Evolutionary conservation across 345 rosid genomes (phyloP).

Genomic region (Punica granatum): DNA sequence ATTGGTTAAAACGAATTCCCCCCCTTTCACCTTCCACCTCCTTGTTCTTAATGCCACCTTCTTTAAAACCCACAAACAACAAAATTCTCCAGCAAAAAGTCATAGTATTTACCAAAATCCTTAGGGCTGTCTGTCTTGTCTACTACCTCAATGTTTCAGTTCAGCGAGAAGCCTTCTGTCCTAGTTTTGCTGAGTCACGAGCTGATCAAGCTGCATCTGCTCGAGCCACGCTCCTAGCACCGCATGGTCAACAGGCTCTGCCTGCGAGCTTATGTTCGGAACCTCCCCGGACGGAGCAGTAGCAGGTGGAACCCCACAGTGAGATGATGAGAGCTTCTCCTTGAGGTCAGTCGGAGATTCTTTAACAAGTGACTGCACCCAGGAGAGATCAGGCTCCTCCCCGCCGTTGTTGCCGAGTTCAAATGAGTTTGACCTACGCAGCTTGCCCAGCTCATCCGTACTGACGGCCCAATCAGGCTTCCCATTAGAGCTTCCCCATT

Average conservation of each 20-base stretch:
- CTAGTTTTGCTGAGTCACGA: slow-evolving; percentile 81
- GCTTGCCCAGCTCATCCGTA: slow-evolving; percentile 42
- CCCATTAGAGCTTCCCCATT: slow-evolving; percentile 85
- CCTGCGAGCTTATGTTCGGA: slow-evolving; percentile 28
- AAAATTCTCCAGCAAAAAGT: slow-evolving; percentile 15
- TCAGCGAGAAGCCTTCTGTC: slow-evolving; percentile 2
- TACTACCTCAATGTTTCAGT: slow-evolving; percentile 22
- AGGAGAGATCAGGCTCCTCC: slow-evolving; percentile 83
- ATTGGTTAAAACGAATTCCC: slow-evolving; percentile 38
- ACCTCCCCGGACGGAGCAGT: slow-evolving; percentile 26
- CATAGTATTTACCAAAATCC: slow-evolving; percentile 45
- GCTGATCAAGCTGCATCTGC: slow-evolving; percentile 89
- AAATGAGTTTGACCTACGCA: slow-evolving; percentile 39
- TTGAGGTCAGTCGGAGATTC: slow-evolving; percentile 59
- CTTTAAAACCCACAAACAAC: slow-evolving; percentile 23
- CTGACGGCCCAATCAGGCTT: slow-evolving; percentile 64
- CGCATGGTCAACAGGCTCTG: slow-evolving; percentile 49
- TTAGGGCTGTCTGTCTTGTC: slow-evolving; percentile 17
- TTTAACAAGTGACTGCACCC: slow-evolving; percentile 83
- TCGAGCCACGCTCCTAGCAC: slow-evolving; percentile 73
- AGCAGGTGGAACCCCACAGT: slow-evolving; percentile 21
- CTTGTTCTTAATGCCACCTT: slow-evolving; percentile 16
- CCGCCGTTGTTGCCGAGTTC: slow-evolving; percentile 39
- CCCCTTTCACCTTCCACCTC: slow-evolving; percentile 18
- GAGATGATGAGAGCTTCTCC: slow-evolving; percentile 35